Conservation (phyloP, 164 flowering plant species). For the Akebia trifoliata region DNA sequence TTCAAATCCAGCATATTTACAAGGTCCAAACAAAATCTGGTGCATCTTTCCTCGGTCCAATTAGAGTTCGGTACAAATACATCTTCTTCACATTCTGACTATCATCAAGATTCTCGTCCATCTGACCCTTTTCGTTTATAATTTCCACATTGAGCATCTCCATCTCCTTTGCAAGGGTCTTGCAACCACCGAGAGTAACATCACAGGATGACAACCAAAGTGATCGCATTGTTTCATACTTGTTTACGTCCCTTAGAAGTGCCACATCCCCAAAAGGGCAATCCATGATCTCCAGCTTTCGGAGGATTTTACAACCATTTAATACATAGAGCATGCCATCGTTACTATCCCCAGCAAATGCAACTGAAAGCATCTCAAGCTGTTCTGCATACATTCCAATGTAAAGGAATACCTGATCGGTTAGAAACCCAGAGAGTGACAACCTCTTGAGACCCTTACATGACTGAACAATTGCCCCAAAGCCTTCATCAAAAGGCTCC, state of each 20-base stretch:
- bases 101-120: conserved; percentile 34
- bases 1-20: conserved; percentile 17
- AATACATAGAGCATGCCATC: conserved; percentile 78
- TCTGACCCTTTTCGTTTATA: conserved; percentile 49
- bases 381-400: conserved; percentile 87
- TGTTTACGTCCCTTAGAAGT: conserved; percentile 64
- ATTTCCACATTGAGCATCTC: conserved; percentile 84
- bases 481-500: conserved; percentile 85
- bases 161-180: conserved; percentile 61
- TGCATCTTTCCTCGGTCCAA: conserved; percentile 63
- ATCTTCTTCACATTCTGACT: conserved; percentile 61
- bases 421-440: conserved; percentile 75
- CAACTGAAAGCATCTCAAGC: conserved; percentile 90
- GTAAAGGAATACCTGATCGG: conserved; percentile 75
- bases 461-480: conserved; percentile 79
- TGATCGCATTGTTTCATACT: conserved; percentile 99
- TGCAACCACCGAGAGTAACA: conserved; percentile 78
- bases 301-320: conserved; percentile 78
- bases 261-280: conserved; percentile 80
- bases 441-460: conserved; percentile 70
- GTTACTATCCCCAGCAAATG: conserved; percentile 85
- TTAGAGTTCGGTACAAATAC: conserved; percentile 73
- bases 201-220: conserved; percentile 99
- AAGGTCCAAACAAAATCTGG: conserved; percentile 74
- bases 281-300: conserved; percentile 85